Evolutionary conservation across 306 rosid genomes (phyloP).

Genomic region (Lagenaria siceraria): DNA sequence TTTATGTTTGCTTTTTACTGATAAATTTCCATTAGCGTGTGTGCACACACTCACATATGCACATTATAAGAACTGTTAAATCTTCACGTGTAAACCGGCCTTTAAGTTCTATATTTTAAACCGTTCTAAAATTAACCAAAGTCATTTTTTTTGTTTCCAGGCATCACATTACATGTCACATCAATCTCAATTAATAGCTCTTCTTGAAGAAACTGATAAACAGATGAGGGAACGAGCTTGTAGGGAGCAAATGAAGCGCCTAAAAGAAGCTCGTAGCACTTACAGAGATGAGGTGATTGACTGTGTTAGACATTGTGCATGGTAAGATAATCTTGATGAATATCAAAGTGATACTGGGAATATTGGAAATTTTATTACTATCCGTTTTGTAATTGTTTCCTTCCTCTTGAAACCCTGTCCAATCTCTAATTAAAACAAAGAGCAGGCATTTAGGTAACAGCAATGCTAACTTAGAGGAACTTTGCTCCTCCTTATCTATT

Average conservation of each 20-base stretch:
- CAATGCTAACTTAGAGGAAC: neutral
- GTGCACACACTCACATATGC: neutral
- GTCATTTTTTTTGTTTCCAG: conserved; percentile 29
- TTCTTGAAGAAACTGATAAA: conserved; percentile 74
- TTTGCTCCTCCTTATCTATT: neutral
- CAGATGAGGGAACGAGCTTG: conserved; percentile 63
- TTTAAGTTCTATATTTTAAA: neutral
- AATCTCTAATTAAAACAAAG: neutral
- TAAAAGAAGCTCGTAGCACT: conserved; percentile 76
- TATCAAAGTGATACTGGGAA: neutral
- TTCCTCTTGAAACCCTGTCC: neutral
- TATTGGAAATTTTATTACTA: conserved; percentile 5
- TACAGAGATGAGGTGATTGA: conserved; percentile 69
- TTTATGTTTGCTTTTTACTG: neutral
- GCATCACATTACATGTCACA: conserved; percentile 77
- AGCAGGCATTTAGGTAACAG: neutral
- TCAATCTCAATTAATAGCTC: conserved; percentile 53
- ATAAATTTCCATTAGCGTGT: neutral
- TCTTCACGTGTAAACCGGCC: neutral
- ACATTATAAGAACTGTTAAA: neutral
- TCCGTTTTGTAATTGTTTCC: neutral
- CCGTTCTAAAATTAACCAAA: conserved; percentile 2
- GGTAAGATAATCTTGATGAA: conserved; percentile 31
- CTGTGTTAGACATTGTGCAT: conserved; percentile 56
- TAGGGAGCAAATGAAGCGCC: conserved; percentile 45